Percentiles rank a stretch among this genome's conserved stretches.
phyloP scores from a whole-genome alignment of 345 rosid genomes.

The Eutrema yunnanense region DNA sequence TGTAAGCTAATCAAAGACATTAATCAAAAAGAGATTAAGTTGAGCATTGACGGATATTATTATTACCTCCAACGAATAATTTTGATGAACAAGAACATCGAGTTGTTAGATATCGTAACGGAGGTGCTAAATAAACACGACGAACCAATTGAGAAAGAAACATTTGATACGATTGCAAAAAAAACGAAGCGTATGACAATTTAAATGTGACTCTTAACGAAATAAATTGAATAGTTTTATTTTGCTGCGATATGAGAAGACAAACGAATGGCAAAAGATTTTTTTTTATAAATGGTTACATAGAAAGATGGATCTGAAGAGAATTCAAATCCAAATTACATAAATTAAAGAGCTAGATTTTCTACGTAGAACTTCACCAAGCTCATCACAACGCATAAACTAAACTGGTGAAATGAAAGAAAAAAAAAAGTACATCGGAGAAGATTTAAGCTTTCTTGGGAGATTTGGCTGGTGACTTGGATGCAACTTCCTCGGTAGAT shows the following conservation, averaged over 20 bases:
- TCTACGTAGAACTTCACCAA: neutral
- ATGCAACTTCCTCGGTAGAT: conserved; percentile 39
- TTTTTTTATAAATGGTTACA: neutral
- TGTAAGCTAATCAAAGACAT: too few relatives aligned
- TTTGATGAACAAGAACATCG: conserved; percentile 34
- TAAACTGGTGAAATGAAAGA: neutral
- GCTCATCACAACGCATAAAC: neutral
- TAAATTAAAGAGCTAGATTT: neutral
- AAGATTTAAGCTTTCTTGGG: conserved; percentile 19
- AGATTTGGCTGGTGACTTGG: conserved; percentile 53
- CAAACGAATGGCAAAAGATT: neutral
- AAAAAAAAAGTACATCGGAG: neutral
- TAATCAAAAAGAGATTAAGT: neutral
- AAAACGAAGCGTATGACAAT: neutral
- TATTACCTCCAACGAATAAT: conserved; percentile 58
- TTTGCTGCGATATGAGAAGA: neutral
- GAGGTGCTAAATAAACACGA: neutral
- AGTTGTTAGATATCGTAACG: conserved; percentile 4
- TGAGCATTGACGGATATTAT: neutral
- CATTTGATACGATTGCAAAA: conserved; percentile 1
- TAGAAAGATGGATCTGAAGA: neutral
- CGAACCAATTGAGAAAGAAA: neutral
- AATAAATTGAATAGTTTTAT: neutral
- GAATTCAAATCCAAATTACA: neutral
- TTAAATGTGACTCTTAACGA: neutral